phyloP scores from a whole-genome alignment of 441 rosid genomes.

The Capsella rubella region DNA sequence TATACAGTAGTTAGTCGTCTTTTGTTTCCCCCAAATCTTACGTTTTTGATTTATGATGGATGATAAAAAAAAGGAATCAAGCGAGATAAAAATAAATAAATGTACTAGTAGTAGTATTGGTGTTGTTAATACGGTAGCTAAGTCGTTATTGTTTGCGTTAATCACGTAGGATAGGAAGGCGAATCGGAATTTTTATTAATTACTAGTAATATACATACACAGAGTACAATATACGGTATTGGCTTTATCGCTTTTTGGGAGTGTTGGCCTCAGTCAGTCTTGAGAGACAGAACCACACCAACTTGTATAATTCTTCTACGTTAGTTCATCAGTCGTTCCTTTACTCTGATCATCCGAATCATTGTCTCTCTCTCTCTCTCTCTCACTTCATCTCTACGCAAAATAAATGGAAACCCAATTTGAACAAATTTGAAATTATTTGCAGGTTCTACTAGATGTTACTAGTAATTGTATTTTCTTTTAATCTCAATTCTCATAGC shows the following conservation, averaged over 20 bases:
- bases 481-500: background rate
- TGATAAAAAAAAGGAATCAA: too few relatives aligned
- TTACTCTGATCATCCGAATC: conserved; percentile 24
- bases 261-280: conserved; percentile 33
- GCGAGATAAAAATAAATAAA: too few relatives aligned
- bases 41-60: too few relatives aligned
- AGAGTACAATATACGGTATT: background rate
- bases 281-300: conserved; percentile 41
- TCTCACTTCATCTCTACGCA: conserved; percentile 30
- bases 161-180: conserved; percentile 28
- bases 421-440: background rate
- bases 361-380: conserved; percentile 6
- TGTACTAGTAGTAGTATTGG: too few relatives aligned
- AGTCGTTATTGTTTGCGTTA: conserved; percentile 36
- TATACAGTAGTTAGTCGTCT: too few relatives aligned
- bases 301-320: conserved; percentile 20
- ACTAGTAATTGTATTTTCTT: background rate
- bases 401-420: background rate
- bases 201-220: background rate
- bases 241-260: conserved; percentile 18
- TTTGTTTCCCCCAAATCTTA: too few relatives aligned
- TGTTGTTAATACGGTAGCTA: background rate
- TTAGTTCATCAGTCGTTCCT: conserved; percentile 39
- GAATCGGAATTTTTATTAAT: conserved; percentile 31
- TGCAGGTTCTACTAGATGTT: background rate